Evolutionary conservation across 805 yeast species (phyloP).

Genomic region (Ogataea philodendri): DNA sequence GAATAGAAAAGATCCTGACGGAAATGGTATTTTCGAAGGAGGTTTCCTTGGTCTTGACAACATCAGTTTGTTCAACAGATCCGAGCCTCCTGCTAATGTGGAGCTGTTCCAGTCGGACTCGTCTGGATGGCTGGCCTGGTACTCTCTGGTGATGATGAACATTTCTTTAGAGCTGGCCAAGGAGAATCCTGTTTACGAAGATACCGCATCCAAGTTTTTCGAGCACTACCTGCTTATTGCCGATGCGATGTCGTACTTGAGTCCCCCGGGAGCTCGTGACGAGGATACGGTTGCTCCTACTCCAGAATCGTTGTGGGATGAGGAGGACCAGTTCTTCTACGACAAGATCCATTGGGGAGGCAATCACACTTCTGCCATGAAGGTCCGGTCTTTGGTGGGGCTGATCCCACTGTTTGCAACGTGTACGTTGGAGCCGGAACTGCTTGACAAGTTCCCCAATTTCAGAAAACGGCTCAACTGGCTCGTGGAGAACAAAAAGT

Average conservation of each 20-base stretch:
- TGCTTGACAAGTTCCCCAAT: conserved; percentile 72
- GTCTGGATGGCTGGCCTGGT: conserved; percentile 98
- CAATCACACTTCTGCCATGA: conserved; percentile 60
- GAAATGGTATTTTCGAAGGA: conserved; percentile 89
- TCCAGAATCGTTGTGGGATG: conserved; percentile 81
- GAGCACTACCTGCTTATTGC: conserved; percentile 90
- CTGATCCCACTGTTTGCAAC: conserved; percentile 89
- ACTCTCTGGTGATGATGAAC: conserved; percentile 84
- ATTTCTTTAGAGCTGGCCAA: conserved; percentile 89
- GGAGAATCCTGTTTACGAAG: conserved; percentile 82
- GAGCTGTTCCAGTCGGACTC: conserved; percentile 89
- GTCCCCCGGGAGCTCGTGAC: conserved; percentile 36
- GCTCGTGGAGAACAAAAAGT: conserved; percentile 70
- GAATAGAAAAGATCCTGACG: conserved; percentile 81
- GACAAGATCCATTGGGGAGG: conserved; percentile 88
- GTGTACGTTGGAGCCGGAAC: conserved; percentile 81
- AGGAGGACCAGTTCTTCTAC: conserved; percentile 81
- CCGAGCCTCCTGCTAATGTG: conserved; percentile 95
- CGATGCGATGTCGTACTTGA: conserved; percentile 81
- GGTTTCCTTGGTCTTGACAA: conserved; percentile 92
- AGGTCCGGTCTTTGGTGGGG: conserved; percentile 87
- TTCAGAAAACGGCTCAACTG: conserved; percentile 81
- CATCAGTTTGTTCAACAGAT: conserved; percentile 88
- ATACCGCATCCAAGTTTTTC: conserved; percentile 89
- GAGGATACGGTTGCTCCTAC: conserved; percentile 34